Percentiles rank a stretch among this genome's conserved stretches.
These are phyloP conservation scores for Pontederia paniculata DNA, from an alignment of 176 grass and related monocot genomes.

Conservation along the genomic window DNA sequence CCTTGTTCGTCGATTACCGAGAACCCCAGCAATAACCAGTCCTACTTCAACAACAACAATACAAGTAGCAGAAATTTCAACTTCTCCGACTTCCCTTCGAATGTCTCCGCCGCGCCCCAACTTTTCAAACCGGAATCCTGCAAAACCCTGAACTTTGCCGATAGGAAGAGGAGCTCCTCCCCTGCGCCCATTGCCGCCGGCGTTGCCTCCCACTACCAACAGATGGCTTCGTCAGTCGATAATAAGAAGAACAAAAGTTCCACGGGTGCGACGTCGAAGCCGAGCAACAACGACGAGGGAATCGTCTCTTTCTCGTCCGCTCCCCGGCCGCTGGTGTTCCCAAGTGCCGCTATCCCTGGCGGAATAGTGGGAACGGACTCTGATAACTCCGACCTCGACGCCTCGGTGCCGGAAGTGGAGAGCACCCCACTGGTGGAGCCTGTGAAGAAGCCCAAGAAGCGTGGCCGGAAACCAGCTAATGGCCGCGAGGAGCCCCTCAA, in stretches of 20 bases:
- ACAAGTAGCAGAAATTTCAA: slow-evolving; percentile 47
- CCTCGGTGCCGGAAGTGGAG: slow-evolving; percentile 74
- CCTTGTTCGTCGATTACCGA: slow-evolving; percentile 75
- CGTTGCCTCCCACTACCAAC: slow-evolving; percentile 49
- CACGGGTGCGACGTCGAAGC: slow-evolving; percentile 71
- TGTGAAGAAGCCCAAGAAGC: slow-evolving; percentile 78
- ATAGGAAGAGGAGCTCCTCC: slow-evolving; percentile 38
- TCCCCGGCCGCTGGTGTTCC: slow-evolving; percentile 20
- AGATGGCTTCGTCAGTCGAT: slow-evolving; percentile 25
- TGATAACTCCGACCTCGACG: slow-evolving; percentile 78
- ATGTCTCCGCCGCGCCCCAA: slow-evolving; percentile 26
- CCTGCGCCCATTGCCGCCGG: slow-evolving; percentile 22
- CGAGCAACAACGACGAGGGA: slow-evolving; percentile 72
- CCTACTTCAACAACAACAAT: slow-evolving; percentile 23
- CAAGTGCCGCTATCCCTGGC: background rate
- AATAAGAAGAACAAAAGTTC: slow-evolving; percentile 46
- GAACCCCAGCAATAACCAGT: slow-evolving; percentile 34
- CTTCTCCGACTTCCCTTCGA: slow-evolving; percentile 57
- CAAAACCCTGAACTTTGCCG: slow-evolving; percentile 58
- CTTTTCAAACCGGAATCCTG: slow-evolving; percentile 70
- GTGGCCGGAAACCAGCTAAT: slow-evolving; percentile 88
- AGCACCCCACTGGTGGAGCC: slow-evolving; percentile 74
- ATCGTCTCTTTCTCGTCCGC: slow-evolving; percentile 86
- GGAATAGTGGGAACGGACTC: slow-evolving; percentile 66
- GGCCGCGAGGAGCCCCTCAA: slow-evolving; percentile 88